Percentiles rank a stretch among this genome's conserved stretches.
Evolutionary conservation across 139 green algal genomes (phyloP).

Genomic region (Volvox reticuliferus): DNA sequence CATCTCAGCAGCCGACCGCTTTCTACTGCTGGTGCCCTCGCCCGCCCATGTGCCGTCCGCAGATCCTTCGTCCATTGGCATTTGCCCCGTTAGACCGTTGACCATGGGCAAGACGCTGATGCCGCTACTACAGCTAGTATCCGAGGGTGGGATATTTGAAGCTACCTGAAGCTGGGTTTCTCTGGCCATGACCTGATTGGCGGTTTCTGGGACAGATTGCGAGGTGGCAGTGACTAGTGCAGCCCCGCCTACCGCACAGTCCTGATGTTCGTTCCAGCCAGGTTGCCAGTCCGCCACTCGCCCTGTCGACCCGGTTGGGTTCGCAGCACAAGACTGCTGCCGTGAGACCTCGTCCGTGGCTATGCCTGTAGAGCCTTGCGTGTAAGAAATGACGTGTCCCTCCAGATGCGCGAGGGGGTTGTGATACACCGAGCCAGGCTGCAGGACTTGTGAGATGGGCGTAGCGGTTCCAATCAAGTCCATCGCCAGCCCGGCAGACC

Average conservation of each 20-base stretch:
- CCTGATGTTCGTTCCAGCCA: neutral
- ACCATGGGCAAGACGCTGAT: neutral
- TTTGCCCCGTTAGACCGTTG: neutral
- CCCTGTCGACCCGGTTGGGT: neutral
- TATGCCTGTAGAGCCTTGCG: neutral
- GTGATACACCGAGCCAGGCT: neutral
- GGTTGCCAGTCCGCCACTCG: neutral
- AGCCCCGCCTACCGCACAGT: neutral
- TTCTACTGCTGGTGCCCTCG: neutral
- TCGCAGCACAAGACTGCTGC: neutral
- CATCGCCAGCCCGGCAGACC: constrained; percentile 3
- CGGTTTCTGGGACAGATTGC: neutral
- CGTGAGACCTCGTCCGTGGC: neutral
- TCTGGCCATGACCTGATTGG: neutral
- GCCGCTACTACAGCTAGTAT: neutral
- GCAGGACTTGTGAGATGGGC: neutral
- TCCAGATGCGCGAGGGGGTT: neutral
- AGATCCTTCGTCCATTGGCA: neutral
- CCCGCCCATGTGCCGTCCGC: neutral
- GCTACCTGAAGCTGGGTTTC: neutral
- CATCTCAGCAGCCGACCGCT: constrained; percentile 1
- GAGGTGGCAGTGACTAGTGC: neutral
- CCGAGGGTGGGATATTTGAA: neutral
- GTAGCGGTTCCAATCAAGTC: neutral
- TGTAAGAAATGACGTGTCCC: neutral